phyloP scores from a whole-genome alignment of 495 filamentous ascomycete genomes.

The Neohortaea acidophila region DNA sequence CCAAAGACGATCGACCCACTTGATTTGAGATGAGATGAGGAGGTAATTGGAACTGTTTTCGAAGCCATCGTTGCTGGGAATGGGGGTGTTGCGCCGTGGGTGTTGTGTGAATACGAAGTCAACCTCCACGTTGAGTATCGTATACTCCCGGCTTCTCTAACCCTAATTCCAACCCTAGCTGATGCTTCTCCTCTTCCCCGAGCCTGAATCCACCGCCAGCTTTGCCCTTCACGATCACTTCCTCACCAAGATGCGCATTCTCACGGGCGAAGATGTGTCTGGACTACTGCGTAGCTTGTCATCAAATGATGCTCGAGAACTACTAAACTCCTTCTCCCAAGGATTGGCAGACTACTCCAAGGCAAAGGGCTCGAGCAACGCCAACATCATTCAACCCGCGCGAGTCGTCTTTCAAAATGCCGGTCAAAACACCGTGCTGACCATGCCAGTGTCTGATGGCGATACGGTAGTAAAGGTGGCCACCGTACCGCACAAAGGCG shows the following conservation, averaged over 20 bases:
- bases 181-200: too few species aligned
- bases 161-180: too few species aligned
- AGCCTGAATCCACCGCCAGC: too few species aligned
- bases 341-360: background rate
- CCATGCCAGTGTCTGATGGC: background rate
- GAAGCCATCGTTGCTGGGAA: too few species aligned
- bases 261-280: background rate
- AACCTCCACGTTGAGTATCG: too few species aligned
- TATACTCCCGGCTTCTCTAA: too few species aligned
- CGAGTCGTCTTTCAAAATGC: background rate
- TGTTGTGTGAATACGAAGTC: too few species aligned
- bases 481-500: background rate
- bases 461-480: background rate
- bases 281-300: background rate
- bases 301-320: background rate
- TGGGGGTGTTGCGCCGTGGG: too few species aligned
- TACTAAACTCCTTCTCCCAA: background rate
- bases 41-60: too few species aligned
- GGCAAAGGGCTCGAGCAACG: background rate
- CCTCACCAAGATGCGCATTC: slow-evolving; percentile 1
- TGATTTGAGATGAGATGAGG: too few species aligned
- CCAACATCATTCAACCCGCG: background rate
- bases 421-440: background rate
- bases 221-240: too few species aligned
- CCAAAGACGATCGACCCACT: too few species aligned